These are phyloP conservation scores for Colletotrichum sp. DNA, from an alignment of 2,329 filamentous ascomycete species.

Conservation along the genomic window DNA sequence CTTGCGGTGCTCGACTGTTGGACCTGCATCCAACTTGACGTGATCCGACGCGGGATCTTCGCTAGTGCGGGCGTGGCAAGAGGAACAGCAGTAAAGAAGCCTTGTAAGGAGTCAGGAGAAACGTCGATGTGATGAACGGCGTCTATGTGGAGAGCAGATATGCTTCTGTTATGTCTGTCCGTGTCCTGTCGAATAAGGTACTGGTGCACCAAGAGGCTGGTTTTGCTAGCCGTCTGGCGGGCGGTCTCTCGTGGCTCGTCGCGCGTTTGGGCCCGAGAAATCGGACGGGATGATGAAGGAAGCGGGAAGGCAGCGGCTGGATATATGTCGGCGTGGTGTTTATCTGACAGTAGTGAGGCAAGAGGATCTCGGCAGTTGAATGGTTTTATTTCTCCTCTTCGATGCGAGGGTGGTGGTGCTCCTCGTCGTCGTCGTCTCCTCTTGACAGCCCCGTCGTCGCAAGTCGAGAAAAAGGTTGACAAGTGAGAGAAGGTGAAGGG, in stretches of 20 bases:
- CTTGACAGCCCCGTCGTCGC: slow-evolving; percentile 2
- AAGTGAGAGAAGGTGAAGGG: neutral
- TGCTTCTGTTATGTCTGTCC: neutral
- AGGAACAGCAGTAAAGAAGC: slow-evolving; percentile 14
- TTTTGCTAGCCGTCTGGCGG: neutral
- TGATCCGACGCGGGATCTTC: slow-evolving; percentile 26
- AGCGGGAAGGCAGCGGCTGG: neutral
- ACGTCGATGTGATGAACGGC: neutral
- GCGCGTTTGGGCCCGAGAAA: neutral
- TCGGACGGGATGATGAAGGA: slow-evolving; percentile 10
- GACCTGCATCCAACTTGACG: slow-evolving; percentile 24
- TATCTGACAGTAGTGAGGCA: neutral
- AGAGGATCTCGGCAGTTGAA: neutral
- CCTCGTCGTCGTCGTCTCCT: neutral
- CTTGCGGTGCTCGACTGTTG: slow-evolving; percentile 21
- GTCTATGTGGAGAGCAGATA: neutral
- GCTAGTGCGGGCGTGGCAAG: slow-evolving; percentile 27
- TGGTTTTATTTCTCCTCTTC: neutral
- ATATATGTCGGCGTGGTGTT: neutral
- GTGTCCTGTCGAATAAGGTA: neutral
- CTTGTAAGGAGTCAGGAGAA: slow-evolving; percentile 1
- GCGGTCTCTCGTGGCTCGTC: neutral
- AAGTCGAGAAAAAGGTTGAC: neutral
- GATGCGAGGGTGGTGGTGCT: neutral
- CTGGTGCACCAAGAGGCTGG: neutral